Evolutionary conservation across 306 rosid genomes (phyloP).

Genomic region (Bauhinia variegata): DNA sequence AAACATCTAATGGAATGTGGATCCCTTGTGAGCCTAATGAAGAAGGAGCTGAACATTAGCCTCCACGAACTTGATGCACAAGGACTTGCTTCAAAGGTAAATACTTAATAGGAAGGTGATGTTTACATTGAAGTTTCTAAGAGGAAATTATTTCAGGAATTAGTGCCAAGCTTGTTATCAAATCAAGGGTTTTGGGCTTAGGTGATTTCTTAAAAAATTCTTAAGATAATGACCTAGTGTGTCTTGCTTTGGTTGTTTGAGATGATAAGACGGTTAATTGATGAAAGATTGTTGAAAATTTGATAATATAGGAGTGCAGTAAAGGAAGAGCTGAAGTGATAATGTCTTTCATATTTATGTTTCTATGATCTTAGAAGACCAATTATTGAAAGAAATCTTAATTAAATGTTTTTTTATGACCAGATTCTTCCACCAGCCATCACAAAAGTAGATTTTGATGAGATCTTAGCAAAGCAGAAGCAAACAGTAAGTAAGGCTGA

Average conservation of each 20-base stretch:
- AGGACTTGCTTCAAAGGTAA: slow-evolving; percentile 72
- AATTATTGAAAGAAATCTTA: neutral
- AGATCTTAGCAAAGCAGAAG: slow-evolving; percentile 71
- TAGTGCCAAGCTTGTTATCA: neutral
- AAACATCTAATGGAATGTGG: slow-evolving; percentile 59
- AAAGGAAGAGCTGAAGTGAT: neutral
- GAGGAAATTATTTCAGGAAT: neutral
- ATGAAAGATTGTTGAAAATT: neutral
- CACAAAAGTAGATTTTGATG: slow-evolving; percentile 64
- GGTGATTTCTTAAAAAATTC: neutral
- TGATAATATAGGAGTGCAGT: neutral
- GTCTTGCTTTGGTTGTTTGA: slow-evolving; percentile 1
- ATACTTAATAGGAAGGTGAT: neutral
- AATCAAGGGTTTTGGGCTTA: neutral
- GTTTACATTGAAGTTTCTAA: neutral
- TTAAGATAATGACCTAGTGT: neutral
- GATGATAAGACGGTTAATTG: neutral
- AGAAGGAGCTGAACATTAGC: slow-evolving; percentile 50
- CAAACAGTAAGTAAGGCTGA: slow-evolving; percentile 81
- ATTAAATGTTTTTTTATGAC: slow-evolving; percentile 7
- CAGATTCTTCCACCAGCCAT: slow-evolving; percentile 89
- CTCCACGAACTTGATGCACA: slow-evolving; percentile 67
- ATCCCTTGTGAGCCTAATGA: slow-evolving; percentile 73
- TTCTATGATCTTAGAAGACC: neutral
- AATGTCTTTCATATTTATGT: neutral